Evolutionary conservation across 2,329 filamentous ascomycete species (phyloP).

Genomic region (Chalaropsis ovoidea): DNA sequence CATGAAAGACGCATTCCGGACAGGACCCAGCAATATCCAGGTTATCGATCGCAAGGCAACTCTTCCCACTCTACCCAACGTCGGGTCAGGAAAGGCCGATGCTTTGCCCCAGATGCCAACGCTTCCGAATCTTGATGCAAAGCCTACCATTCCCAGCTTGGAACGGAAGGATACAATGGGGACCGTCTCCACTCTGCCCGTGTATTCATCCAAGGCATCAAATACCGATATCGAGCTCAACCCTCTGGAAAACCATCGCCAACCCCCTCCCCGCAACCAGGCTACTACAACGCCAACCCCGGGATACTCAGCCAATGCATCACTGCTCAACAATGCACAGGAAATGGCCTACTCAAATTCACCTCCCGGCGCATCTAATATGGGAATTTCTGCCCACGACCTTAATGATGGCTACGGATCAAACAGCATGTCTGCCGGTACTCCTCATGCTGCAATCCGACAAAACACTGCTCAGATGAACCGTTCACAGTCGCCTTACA

Average conservation of each 20-base stretch:
- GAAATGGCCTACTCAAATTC: constrained; percentile 30
- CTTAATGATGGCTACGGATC: constrained; percentile 15
- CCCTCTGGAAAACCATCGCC: constrained; percentile 41
- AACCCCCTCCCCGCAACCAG: constrained; percentile 38
- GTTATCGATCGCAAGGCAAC: constrained; percentile 52
- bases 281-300: constrained; percentile 43
- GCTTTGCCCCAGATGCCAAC: constrained; percentile 48
- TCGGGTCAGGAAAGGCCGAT: constrained; percentile 36
- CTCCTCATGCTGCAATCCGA: constrained; percentile 5
- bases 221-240: constrained; percentile 47
- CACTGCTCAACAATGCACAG: constrained; percentile 50
- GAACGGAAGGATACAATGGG: constrained; percentile 46
- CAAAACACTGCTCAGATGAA: constrained; percentile 12
- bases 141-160: constrained; percentile 30
- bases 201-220: constrained; percentile 50
- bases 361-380: constrained; percentile 11
- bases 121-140: constrained; percentile 38
- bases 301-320: constrained; percentile 51
- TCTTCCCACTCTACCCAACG: constrained; percentile 45
- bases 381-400: constrained; percentile 5
- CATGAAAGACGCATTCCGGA: constrained; percentile 45
- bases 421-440: constrained; percentile 14
- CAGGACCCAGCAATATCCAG: constrained; percentile 40
- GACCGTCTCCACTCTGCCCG: constrained; percentile 46
- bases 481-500: constrained; percentile 20